These are phyloP conservation scores for Rhododendron williamsianum DNA, from an alignment of 148 eudicot species.

Conservation along the genomic window DNA sequence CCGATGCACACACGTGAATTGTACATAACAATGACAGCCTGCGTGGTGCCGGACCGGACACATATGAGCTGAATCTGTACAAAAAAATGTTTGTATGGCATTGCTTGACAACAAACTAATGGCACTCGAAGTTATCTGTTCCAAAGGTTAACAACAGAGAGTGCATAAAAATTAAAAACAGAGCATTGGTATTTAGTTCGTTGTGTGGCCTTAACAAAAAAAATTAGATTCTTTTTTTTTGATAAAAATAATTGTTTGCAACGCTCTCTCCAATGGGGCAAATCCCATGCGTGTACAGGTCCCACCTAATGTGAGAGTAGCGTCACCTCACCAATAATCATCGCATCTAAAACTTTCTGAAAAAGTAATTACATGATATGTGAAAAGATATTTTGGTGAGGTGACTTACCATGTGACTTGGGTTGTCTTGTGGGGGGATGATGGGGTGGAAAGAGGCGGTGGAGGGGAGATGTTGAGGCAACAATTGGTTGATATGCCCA, in stretches of 20 bases:
- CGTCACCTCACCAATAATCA: neutral
- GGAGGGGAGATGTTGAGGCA: constrained; percentile 40
- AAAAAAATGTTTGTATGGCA: too few species aligned
- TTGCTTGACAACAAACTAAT: too few species aligned
- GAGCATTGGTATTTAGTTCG: neutral
- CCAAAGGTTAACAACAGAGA: neutral
- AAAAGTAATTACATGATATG: neutral
- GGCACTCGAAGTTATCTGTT: too few species aligned
- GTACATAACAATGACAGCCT: too few species aligned
- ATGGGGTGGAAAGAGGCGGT: constrained; percentile 13
- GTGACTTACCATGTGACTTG: constrained; percentile 31
- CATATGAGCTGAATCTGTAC: too few species aligned
- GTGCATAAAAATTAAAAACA: too few species aligned
- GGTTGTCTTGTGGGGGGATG: constrained; percentile 18
- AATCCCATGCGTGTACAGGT: too few species aligned
- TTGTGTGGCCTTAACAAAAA: too few species aligned
- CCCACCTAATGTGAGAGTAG: neutral
- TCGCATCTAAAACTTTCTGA: neutral
- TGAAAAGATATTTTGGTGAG: neutral
- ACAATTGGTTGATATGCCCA: constrained; percentile 36
- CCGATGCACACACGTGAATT: too few species aligned
- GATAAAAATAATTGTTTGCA: too few species aligned
- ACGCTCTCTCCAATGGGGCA: neutral
- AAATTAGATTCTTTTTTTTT: too few species aligned
- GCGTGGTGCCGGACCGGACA: too few species aligned